Conservation (phyloP, 768 basidiomycete species). For the Xerocomellus amylosporus region DNA sequence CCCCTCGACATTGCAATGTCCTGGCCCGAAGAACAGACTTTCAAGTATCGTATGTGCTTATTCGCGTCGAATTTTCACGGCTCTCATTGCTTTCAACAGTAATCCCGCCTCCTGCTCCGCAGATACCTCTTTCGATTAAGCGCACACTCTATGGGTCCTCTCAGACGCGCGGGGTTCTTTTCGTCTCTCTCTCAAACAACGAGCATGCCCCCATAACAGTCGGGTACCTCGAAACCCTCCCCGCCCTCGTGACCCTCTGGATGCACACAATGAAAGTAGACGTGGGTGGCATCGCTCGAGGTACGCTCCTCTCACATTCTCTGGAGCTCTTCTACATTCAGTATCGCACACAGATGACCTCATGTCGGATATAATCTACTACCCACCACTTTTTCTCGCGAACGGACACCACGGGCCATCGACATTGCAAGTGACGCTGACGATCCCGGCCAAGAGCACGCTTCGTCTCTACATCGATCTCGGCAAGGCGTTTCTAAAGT, state of each 20-base stretch:
- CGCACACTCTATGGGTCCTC: conserved; percentile 72
- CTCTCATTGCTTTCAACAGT: conserved; percentile 29
- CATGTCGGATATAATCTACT: conserved; percentile 63
- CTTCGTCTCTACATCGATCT: conserved; percentile 70
- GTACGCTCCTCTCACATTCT: conserved; percentile 34
- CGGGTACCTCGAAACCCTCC: conserved; percentile 87
- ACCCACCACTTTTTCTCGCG: conserved; percentile 31
- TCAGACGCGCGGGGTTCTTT: conserved; percentile 74
- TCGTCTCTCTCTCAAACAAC: conserved; percentile 61
- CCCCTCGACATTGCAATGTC: conserved; percentile 57
- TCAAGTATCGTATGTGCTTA: conserved; percentile 54
- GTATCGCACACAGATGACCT: conserved; percentile 48
- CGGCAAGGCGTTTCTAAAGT: conserved; percentile 81
- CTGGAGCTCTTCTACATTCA: not conserved
- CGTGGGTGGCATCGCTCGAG: conserved; percentile 44
- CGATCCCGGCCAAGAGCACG: conserved; percentile 65
- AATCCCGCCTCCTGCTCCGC: conserved; percentile 35
- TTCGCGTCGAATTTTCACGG: not conserved
- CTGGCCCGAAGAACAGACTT: conserved; percentile 50
- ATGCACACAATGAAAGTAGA: conserved; percentile 68
- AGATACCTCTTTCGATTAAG: conserved; percentile 54
- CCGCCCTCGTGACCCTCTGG: conserved; percentile 88
- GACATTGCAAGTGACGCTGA: conserved; percentile 67
- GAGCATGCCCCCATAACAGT: conserved; percentile 42
- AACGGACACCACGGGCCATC: conserved; percentile 43